Percentiles rank a stretch among this genome's conserved stretches.
Conservation (phyloP, 768 basidiomycete genomes). For the Kwoniella botswanensis region DNA sequence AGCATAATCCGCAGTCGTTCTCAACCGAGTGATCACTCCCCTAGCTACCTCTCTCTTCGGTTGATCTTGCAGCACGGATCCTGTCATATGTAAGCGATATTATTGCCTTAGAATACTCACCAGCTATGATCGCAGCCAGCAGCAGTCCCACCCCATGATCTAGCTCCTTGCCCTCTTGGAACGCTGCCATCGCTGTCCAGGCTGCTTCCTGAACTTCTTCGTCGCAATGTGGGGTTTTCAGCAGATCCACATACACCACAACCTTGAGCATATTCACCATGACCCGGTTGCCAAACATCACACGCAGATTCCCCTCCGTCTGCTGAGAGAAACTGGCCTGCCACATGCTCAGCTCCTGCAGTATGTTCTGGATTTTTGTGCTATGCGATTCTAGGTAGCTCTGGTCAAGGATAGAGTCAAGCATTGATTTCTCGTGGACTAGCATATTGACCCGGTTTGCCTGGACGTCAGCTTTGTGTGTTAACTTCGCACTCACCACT, state of each 20-base stretch:
- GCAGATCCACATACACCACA: slow-evolving; percentile 25
- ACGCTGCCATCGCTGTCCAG: slow-evolving; percentile 7
- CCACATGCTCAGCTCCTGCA: slow-evolving; percentile 26
- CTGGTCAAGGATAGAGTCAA: slow-evolving; percentile 7
- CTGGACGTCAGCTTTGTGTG: slow-evolving; percentile 12
- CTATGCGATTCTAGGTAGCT: slow-evolving; percentile 5
- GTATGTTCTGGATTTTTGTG: slow-evolving; percentile 18
- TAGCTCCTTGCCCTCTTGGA: slow-evolving; percentile 6
- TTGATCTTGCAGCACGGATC: slow-evolving; percentile 19
- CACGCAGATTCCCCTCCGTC: slow-evolving; percentile 1
- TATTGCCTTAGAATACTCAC: neutral
- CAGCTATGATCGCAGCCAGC: slow-evolving; percentile 19
- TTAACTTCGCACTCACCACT: slow-evolving; percentile 16
- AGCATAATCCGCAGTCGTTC: slow-evolving; percentile 8
- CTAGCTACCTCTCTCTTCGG: slow-evolving; percentile 7
- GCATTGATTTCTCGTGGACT: slow-evolving; percentile 14
- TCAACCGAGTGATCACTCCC: slow-evolving; percentile 8
- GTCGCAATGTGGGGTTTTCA: slow-evolving; percentile 17
- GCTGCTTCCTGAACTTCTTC: slow-evolving; percentile 21
- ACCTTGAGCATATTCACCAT: slow-evolving; percentile 16
- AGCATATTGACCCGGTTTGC: slow-evolving; percentile 29
- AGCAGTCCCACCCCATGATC: slow-evolving; percentile 20
- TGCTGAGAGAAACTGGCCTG: slow-evolving; percentile 9
- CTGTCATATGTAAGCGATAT: neutral
- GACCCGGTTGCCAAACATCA: slow-evolving; percentile 3